These are phyloP conservation scores for Penicillium goetzii DNA, from an alignment of 495 filamentous ascomycete genomes.

Conservation along the genomic window DNA sequence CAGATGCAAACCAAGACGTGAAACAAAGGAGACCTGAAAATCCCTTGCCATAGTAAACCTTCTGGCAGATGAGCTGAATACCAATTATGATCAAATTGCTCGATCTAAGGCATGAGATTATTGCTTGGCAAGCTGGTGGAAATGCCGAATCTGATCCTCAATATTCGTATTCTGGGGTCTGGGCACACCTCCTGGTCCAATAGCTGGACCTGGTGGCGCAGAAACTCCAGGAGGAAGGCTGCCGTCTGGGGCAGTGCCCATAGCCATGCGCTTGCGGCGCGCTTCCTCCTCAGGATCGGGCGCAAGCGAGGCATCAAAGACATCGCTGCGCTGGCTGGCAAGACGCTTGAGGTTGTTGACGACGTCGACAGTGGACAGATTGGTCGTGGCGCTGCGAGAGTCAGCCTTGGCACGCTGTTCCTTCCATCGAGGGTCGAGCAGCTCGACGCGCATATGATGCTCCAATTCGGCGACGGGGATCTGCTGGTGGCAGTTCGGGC, in stretches of 20 bases:
- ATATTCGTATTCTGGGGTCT: slow-evolving; percentile 51
- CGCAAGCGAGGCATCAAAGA: slow-evolving; percentile 70
- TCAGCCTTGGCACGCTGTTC: slow-evolving; percentile 90
- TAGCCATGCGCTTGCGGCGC: slow-evolving; percentile 75
- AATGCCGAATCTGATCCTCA: slow-evolving; percentile 54
- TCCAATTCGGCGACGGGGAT: slow-evolving; percentile 86
- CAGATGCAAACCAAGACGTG: slow-evolving; percentile 3
- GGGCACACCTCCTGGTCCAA: slow-evolving; percentile 29
- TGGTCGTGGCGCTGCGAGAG: slow-evolving; percentile 81
- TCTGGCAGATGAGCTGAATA: background rate
- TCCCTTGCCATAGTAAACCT: background rate
- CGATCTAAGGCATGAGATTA: slow-evolving; percentile 12
- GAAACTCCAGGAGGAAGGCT: slow-evolving; percentile 17
- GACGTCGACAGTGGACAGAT: slow-evolving; percentile 82
- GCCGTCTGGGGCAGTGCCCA: slow-evolving; percentile 27
- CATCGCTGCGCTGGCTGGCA: slow-evolving; percentile 85
- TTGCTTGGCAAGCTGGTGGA: slow-evolving; percentile 48
- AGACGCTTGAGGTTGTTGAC: slow-evolving; percentile 96
- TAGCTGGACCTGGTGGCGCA: slow-evolving; percentile 12
- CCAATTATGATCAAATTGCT: background rate
- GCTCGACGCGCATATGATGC: slow-evolving; percentile 93
- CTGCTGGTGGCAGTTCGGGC: slow-evolving; percentile 91
- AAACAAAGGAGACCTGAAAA: background rate
- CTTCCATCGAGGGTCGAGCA: slow-evolving; percentile 95
- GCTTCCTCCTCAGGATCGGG: slow-evolving; percentile 66